These are phyloP conservation scores for Macrolepiota albuminosa DNA, from an alignment of 768 basidiomycete species.

Conservation along the genomic window DNA sequence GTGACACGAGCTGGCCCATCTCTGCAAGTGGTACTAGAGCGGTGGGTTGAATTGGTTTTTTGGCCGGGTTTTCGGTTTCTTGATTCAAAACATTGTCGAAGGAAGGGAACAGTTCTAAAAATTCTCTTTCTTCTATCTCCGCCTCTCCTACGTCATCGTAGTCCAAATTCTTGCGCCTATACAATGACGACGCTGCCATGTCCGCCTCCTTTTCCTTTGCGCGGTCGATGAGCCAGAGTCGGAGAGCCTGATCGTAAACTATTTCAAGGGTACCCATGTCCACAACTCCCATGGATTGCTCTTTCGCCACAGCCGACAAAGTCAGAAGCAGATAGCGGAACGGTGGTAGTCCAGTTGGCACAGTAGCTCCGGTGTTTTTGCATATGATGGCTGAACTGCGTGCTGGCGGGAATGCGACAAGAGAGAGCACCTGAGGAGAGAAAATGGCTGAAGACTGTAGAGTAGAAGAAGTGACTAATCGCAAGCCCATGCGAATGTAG, in stretches of 20 bases:
- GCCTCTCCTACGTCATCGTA: slow-evolving; percentile 58
- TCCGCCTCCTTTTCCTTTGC: slow-evolving; percentile 62
- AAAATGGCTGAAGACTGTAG: slow-evolving; percentile 18
- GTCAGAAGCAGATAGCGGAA: slow-evolving; percentile 42
- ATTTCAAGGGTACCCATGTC: slow-evolving; percentile 35
- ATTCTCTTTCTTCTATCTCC: slow-evolving; percentile 80
- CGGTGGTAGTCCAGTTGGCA: slow-evolving; percentile 25
- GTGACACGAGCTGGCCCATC: slow-evolving; percentile 33
- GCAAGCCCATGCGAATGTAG: slow-evolving; percentile 68
- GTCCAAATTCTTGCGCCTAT: slow-evolving; percentile 56
- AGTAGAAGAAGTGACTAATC: slow-evolving; percentile 32
- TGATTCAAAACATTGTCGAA: slow-evolving; percentile 58
- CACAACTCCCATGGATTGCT: slow-evolving; percentile 37
- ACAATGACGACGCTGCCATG: slow-evolving; percentile 66
- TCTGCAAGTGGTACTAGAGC: slow-evolving; percentile 29
- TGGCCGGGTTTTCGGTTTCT: slow-evolving; percentile 9
- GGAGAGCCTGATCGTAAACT: slow-evolving; percentile 63
- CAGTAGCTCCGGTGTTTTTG: slow-evolving; percentile 17
- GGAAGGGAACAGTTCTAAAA: slow-evolving; percentile 79
- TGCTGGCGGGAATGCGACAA: slow-evolving; percentile 54
- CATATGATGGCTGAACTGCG: slow-evolving; percentile 35
- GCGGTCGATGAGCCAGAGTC: slow-evolving; percentile 83
- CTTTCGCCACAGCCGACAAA: slow-evolving; percentile 42
- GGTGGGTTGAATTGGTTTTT: slow-evolving; percentile 10
- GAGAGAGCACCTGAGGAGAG: slow-evolving; percentile 20